Percentiles rank a stretch among this genome's conserved stretches.
Evolutionary conservation across 2,329 filamentous ascomycete genomes (phyloP).

Genomic region (Rhexocercosporidium sp.): DNA sequence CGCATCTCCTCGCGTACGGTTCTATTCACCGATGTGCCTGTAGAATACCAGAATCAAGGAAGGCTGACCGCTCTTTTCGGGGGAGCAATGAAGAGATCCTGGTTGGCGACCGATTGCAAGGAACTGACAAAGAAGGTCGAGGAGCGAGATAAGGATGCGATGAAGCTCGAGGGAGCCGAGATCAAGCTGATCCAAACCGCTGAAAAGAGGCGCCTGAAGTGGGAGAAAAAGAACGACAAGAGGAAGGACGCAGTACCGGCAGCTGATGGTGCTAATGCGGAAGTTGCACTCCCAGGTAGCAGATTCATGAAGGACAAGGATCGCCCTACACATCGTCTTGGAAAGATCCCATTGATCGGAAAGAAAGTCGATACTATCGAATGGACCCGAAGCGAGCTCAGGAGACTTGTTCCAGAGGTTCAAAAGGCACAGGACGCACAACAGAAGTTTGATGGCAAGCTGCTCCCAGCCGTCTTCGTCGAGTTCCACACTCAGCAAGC

Average conservation of each 20-base stretch:
- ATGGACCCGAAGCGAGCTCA: slow-evolving; percentile 80
- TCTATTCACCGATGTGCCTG: slow-evolving; percentile 83
- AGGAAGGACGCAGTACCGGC: slow-evolving; percentile 54
- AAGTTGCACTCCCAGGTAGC: slow-evolving; percentile 72
- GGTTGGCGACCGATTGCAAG: slow-evolving; percentile 79
- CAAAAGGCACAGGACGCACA: slow-evolving; percentile 70
- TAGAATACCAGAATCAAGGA: slow-evolving; percentile 77
- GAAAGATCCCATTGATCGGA: slow-evolving; percentile 72
- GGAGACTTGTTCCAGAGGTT: slow-evolving; percentile 74
- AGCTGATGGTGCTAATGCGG: slow-evolving; percentile 57
- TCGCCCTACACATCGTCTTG: slow-evolving; percentile 75
- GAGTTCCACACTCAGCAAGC: slow-evolving; percentile 83
- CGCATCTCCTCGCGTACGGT: slow-evolving; percentile 89
- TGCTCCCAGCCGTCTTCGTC: slow-evolving; percentile 74
- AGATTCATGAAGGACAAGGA: slow-evolving; percentile 75
- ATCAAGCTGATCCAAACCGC: slow-evolving; percentile 81
- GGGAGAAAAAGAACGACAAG: slow-evolving; percentile 39
- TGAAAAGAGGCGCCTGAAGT: slow-evolving; percentile 73
- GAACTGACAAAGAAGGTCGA: slow-evolving; percentile 80
- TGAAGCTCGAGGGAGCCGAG: slow-evolving; percentile 86
- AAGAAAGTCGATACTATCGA: slow-evolving; percentile 95
- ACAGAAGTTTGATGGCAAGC: slow-evolving; percentile 64
- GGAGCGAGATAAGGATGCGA: slow-evolving; percentile 78
- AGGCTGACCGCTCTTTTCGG: slow-evolving; percentile 81
- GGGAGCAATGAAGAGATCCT: slow-evolving; percentile 77